Evolutionary conservation across 148 eudicot species (phyloP).

Genomic region (Cornus florida): DNA sequence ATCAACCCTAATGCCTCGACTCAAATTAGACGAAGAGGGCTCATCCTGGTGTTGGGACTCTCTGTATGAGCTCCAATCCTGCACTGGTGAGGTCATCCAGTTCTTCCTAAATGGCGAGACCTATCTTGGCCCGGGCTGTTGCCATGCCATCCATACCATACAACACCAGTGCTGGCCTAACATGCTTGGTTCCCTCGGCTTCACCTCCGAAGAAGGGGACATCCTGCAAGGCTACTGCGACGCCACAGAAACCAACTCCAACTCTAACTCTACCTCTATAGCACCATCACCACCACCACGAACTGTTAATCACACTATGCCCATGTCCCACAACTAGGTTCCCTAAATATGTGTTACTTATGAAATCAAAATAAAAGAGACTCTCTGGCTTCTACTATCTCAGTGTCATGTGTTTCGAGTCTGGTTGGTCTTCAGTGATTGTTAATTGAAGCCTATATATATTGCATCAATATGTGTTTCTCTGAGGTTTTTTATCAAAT

Average conservation of each 20-base stretch:
- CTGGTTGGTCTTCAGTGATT: too few relatives aligned
- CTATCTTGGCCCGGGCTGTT: slow-evolving; percentile 45
- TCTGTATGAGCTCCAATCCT: slow-evolving; percentile 47
- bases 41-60: slow-evolving; percentile 48
- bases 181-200: slow-evolving; percentile 51
- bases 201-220: slow-evolving; percentile 43
- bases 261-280: too few relatives aligned
- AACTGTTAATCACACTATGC: too few relatives aligned
- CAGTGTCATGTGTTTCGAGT: too few relatives aligned
- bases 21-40: slow-evolving; percentile 5
- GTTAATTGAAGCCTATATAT: too few relatives aligned
- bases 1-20: background rate
- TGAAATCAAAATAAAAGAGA: too few relatives aligned
- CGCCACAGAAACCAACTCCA: slow-evolving; percentile 7
- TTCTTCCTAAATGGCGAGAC: slow-evolving; percentile 64
- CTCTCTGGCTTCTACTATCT: too few relatives aligned
- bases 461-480: too few relatives aligned
- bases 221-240: slow-evolving; percentile 59
- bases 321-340: too few relatives aligned
- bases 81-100: slow-evolving; percentile 51
- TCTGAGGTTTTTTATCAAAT: too few relatives aligned
- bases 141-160: slow-evolving; percentile 44
- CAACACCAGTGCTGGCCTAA: slow-evolving; percentile 59
- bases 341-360: too few relatives aligned
- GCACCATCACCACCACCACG: too few relatives aligned